Conservation (phyloP, 1,139 yeast species). For the Yamadazyma sp. region DNA sequence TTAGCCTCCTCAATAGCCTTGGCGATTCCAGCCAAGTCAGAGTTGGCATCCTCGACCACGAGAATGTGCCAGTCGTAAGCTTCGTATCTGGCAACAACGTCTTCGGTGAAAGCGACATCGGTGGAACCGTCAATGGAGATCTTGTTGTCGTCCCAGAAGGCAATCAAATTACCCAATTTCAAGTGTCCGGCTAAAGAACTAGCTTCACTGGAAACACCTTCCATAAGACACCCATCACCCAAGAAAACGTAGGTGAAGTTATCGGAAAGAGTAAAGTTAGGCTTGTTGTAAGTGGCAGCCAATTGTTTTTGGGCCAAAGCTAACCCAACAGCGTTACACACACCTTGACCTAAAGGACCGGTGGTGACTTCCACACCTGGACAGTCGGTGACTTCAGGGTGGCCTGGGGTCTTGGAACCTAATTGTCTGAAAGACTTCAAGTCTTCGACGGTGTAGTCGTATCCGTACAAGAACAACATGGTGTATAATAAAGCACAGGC, state of each 20-base stretch:
- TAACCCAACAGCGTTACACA: constrained; percentile 93
- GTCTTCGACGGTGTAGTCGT: constrained; percentile 79
- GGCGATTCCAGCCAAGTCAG: constrained; percentile 69
- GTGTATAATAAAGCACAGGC: constrained; percentile 92
- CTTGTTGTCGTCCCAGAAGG: constrained; percentile 96
- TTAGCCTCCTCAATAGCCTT: constrained; percentile 75
- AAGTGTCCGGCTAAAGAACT: constrained; percentile 95
- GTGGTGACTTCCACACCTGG: constrained; percentile 98
- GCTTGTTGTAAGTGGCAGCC: constrained; percentile 93
- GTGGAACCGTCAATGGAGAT: constrained; percentile 97
- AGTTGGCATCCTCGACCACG: constrained; percentile 79
- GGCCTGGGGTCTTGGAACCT: constrained; percentile 93
- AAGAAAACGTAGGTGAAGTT: constrained; percentile 76
- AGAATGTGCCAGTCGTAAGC: constrained; percentile 94
- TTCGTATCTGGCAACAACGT: constrained; percentile 81
- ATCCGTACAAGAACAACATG: constrained; percentile 83
- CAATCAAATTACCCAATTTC: constrained; percentile 89
- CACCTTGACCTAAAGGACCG: constrained; percentile 99
- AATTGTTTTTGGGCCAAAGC: constrained; percentile 93
- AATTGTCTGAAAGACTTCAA: constrained; percentile 90
- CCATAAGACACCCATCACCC: constrained; percentile 99
- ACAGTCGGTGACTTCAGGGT: constrained; percentile 78
- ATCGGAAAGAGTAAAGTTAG: constrained; percentile 70
- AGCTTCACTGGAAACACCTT: constrained; percentile 96
- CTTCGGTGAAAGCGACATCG: constrained; percentile 90